phyloP scores from a whole-genome alignment of 768 basidiomycete species.

The Kwoniella bestiolae region DNA sequence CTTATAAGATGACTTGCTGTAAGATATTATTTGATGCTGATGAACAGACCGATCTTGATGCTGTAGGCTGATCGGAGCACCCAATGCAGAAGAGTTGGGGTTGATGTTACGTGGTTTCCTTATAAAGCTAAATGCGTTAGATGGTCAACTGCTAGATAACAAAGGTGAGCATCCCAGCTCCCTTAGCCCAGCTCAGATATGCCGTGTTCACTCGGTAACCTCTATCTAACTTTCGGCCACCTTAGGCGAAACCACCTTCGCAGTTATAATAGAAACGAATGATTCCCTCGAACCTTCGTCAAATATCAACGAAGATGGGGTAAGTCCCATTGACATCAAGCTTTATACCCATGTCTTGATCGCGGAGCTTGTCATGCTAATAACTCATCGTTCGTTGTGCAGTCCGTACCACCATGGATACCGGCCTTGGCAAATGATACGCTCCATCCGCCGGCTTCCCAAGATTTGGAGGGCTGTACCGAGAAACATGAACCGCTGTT shows the following conservation, averaged over 20 bases:
- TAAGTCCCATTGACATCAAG: constrained; percentile 28
- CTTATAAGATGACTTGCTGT: too few relatives aligned
- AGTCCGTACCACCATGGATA: constrained; percentile 49
- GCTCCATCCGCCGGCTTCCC: constrained; percentile 30
- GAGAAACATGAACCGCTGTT: constrained; percentile 48
- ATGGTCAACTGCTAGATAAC: constrained; percentile 48
- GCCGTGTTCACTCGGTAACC: too few relatives aligned
- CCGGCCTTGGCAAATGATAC: constrained; percentile 48
- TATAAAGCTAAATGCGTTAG: constrained; percentile 47
- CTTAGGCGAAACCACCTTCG: constrained; percentile 73
- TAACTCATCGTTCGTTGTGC: constrained; percentile 1
- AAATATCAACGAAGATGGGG: constrained; percentile 38
- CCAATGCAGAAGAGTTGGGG: constrained; percentile 46
- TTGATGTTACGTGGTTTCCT: constrained; percentile 51
- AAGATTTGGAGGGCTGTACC: constrained; percentile 26
- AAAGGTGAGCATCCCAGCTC: constrained; percentile 39
- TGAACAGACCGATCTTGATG: too few relatives aligned
- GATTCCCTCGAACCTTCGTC: constrained; percentile 61
- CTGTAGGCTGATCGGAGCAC: constrained; percentile 43
- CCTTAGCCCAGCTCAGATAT: too few relatives aligned
- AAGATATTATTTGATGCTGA: too few relatives aligned
- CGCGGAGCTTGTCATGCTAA: neutral
- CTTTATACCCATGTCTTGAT: too few relatives aligned
- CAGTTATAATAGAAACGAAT: constrained; percentile 77
- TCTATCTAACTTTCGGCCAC: too few relatives aligned